A percentile compares a stretch with the other conserved stretches of the same genome.
phyloP scores from a whole-genome alignment of 257 asterid genomes.

The Lavandula angustifolia region DNA sequence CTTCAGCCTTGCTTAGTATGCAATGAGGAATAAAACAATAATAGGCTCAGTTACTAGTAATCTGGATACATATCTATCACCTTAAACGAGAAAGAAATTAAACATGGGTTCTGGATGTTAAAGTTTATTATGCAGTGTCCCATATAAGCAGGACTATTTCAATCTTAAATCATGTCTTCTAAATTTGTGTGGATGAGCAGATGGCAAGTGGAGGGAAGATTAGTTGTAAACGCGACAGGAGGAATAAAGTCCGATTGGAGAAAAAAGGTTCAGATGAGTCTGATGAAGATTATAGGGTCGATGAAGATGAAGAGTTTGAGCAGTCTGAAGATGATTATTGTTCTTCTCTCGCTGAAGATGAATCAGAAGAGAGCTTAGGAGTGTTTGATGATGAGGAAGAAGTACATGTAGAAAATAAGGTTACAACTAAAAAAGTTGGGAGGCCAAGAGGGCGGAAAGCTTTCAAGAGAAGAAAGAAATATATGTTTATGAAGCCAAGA shows the following conservation, averaged over 20 bases:
- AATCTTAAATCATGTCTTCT: slow-evolving; percentile 23
- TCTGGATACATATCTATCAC: slow-evolving; percentile 3
- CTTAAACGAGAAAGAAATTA: slow-evolving; percentile 22
- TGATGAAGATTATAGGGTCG: slow-evolving; percentile 76
- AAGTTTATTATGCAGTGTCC: slow-evolving; percentile 17
- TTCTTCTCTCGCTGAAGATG: slow-evolving; percentile 76
- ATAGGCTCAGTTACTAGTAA: not conserved
- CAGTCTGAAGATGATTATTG: slow-evolving; percentile 74
- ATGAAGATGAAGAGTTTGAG: slow-evolving; percentile 58
- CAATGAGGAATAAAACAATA: slow-evolving; percentile 13
- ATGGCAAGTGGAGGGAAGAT: slow-evolving; percentile 64
- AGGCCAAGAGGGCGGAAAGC: slow-evolving; percentile 37
- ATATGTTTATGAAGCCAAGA: slow-evolving; percentile 39
- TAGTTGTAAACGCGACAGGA: slow-evolving; percentile 39
- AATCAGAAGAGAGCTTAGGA: slow-evolving; percentile 60
- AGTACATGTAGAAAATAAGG: slow-evolving; percentile 48
- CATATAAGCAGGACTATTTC: slow-evolving; percentile 21
- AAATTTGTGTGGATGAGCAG: slow-evolving; percentile 37
- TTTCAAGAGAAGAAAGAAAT: slow-evolving; percentile 42
- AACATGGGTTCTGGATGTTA: slow-evolving; percentile 22
- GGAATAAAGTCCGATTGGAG: slow-evolving; percentile 40
- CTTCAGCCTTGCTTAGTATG: slow-evolving; percentile 14
- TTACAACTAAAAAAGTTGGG: slow-evolving; percentile 46
- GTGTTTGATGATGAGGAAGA: slow-evolving; percentile 44
- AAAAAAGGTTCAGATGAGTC: slow-evolving; percentile 61